Conservation (phyloP, 1,284 basidiomycete genomes). For the Vanrija sp. region DNA sequence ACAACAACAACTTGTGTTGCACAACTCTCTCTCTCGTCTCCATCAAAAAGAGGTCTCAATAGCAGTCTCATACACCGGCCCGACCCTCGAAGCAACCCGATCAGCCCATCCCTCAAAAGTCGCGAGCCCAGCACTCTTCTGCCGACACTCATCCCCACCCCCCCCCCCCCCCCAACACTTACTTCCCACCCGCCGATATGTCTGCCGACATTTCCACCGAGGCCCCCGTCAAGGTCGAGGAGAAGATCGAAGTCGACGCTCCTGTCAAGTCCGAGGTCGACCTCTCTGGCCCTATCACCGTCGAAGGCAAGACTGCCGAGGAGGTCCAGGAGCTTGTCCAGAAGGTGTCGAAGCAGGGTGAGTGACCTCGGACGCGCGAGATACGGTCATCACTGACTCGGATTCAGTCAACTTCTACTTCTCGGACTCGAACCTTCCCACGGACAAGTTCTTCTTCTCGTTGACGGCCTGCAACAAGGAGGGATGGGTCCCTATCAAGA, state of each 20-base stretch:
- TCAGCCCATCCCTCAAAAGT: not conserved
- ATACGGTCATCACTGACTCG: not conserved
- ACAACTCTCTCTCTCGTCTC: not conserved
- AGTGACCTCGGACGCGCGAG: conserved; percentile 11
- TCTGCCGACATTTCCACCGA: conserved; percentile 14
- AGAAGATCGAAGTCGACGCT: not conserved
- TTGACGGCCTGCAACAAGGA: conserved; percentile 67
- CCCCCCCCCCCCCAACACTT: conserved; percentile 51
- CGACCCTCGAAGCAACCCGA: not conserved
- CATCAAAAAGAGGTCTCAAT: not conserved
- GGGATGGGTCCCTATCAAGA: conserved; percentile 88
- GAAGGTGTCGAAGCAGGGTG: conserved; percentile 41
- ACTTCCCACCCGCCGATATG: conserved; percentile 12
- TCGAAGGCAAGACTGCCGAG: conserved; percentile 35
- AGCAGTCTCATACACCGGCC: too few species aligned
- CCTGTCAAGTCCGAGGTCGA: conserved; percentile 17
- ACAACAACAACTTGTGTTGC: too few species aligned
- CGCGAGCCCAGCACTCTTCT: too few species aligned
- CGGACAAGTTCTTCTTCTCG: conserved; percentile 97
- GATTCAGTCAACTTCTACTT: conserved; percentile 92
- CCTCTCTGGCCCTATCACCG: conserved; percentile 18
- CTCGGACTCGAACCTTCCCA: conserved; percentile 91
- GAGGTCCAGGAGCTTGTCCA: conserved; percentile 22
- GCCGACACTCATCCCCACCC: not conserved
- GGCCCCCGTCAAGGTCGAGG: not conserved